Base-by-base conservation (phyloP, 805 yeast species). In the Starmerella bombicola region DNA sequence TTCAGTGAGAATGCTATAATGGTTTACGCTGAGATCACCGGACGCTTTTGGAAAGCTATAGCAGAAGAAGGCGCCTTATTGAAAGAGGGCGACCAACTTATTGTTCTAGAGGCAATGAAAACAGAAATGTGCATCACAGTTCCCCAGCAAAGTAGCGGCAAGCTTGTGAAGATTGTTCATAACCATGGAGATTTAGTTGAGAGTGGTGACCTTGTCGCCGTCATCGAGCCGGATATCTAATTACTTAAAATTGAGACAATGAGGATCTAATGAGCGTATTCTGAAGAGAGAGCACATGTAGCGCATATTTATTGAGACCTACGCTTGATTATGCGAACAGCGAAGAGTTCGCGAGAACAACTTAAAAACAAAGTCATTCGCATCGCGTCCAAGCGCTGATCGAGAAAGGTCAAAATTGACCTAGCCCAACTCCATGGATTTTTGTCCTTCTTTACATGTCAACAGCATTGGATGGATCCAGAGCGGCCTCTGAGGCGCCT, bases 41-140 rank as follows among this genome's bases (percentile, higher is more conserved):
- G 97, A 41, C 71, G 97, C 52, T 85, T 65, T 59, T 88, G 98
- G 98, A 88, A 91, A 62, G 74, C 93, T 1, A 64, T 85, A 50
- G 93, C 80, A 22, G 63, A 69, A 42, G 86, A 71, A 34, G 95
- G 95, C 19, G 91, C 81, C 53, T 62, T 49, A 4, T 93, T 88
- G 21, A 63, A 66, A 38, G 70, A 64, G 35, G 93, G 86, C 25
- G 88, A 83, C 53, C 84, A 84, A 4, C 67, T 88, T 46, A 72
- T 88, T 50, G 84, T 91, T 30, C 82, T 88, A 40, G 98, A 88
- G 62, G 97, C 98, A 41, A 88, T 88, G 98, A 88, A 88, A 69
- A 91, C 97, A 0, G 98, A 88, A 63, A 88, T 88, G 96, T 72
- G 75, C 37, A 93, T 88, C 26, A 67, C 62, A 40, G 75, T 96